Percentiles rank a stretch among this genome's conserved stretches.
Conservation (phyloP, 2,329 filamentous ascomycete genomes). For the Xenosphaeropsis pyriputrescens region DNA sequence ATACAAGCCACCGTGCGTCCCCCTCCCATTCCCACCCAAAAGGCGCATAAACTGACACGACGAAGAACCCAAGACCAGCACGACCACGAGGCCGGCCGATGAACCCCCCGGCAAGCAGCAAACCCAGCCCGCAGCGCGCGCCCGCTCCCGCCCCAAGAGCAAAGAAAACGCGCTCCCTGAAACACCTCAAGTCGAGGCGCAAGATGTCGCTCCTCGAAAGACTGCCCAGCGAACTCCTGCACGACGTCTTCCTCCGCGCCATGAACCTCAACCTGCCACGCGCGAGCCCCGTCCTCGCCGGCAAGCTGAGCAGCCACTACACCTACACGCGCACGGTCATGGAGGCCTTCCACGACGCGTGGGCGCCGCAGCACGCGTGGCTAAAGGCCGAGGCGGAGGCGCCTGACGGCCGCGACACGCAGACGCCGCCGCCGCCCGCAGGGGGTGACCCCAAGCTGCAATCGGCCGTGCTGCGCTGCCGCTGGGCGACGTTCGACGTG, state of each 20-base stretch:
- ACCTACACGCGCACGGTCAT: slow-evolving; percentile 12
- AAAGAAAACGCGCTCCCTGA: slow-evolving; percentile 6
- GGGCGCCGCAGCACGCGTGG: slow-evolving; percentile 4
- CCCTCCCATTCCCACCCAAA: not conserved
- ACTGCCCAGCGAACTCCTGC: slow-evolving; percentile 15
- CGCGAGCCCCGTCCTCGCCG: slow-evolving; percentile 14
- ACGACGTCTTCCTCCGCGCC: slow-evolving; percentile 13
- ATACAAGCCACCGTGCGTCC: slow-evolving; percentile 4
- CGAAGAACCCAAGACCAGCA: not conserved
- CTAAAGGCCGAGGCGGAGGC: too few relatives aligned
- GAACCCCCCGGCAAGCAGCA: too few relatives aligned
- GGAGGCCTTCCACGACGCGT: slow-evolving; percentile 12
- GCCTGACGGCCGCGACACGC: too few relatives aligned
- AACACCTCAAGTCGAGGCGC: slow-evolving; percentile 13
- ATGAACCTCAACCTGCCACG: slow-evolving; percentile 14
- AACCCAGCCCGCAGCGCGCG: too few relatives aligned
- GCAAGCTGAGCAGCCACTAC: slow-evolving; percentile 13
- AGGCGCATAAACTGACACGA: slow-evolving; percentile 1
- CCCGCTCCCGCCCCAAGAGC: too few relatives aligned
- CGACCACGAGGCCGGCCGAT: too few relatives aligned
- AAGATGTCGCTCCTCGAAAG: slow-evolving; percentile 16
- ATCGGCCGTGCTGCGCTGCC: slow-evolving; percentile 11
- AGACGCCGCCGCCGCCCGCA: too few relatives aligned
- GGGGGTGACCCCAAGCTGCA: slow-evolving; percentile 1
- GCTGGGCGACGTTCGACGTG: slow-evolving; percentile 13